Percentiles rank a stretch among this genome's conserved stretches.
phyloP scores from a whole-genome alignment of 257 asterid species.

The Nicotiana tomentosiformis region DNA sequence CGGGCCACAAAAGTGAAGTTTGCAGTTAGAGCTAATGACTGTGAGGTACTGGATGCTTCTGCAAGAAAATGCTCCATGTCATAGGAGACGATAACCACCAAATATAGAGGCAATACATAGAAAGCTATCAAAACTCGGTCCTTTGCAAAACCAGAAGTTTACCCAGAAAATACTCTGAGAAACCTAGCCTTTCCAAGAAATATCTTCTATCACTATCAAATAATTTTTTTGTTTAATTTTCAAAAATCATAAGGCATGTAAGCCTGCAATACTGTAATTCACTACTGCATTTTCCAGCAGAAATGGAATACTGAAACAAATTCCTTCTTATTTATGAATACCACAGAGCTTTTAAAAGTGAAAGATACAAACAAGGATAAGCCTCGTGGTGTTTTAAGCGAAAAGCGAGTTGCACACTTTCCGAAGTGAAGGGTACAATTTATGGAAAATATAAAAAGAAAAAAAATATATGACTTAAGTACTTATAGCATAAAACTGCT shows the following conservation, averaged over 20 bases:
- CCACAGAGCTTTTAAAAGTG: not conserved
- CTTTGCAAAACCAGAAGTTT: not conserved
- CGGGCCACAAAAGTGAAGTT: constrained; percentile 97
- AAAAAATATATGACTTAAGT: too few species aligned
- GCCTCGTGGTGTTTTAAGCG: not conserved
- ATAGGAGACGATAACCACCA: not conserved
- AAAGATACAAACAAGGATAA: not conserved
- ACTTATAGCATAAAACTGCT: not conserved
- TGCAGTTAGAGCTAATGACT: constrained; percentile 70
- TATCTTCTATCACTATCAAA: not conserved
- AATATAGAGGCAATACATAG: not conserved
- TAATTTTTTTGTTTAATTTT: not conserved
- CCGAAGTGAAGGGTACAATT: not conserved
- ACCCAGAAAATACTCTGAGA: not conserved
- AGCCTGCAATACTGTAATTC: not conserved
- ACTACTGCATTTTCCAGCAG: not conserved
- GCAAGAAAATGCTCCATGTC: constrained; percentile 22
- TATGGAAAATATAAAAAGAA: not conserved
- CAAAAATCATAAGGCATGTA: not conserved
- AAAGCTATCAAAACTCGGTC: not conserved
- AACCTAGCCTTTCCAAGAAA: not conserved
- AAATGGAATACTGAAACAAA: not conserved
- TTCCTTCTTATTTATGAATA: not conserved
- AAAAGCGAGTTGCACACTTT: not conserved
- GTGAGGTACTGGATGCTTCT: constrained; percentile 37